These are phyloP conservation scores for Colletotrichum lupini DNA, from an alignment of 2,329 filamentous ascomycete genomes.

Conservation along the genomic window DNA sequence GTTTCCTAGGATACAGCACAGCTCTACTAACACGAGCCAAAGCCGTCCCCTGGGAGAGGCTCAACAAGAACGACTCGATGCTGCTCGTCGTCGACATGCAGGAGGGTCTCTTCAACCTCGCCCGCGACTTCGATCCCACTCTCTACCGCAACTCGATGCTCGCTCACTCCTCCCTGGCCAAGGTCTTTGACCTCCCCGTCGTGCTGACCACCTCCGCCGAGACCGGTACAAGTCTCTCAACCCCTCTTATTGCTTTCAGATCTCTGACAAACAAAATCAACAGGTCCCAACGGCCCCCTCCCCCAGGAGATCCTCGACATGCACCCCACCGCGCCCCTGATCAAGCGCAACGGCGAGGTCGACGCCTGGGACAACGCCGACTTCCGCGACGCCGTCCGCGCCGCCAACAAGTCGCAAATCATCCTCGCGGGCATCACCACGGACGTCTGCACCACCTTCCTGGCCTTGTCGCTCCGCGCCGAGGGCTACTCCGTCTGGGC, in stretches of 20 bases:
- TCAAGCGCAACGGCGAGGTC: slow-evolving; percentile 77
- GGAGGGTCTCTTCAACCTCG: slow-evolving; percentile 51
- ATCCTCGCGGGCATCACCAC: slow-evolving; percentile 80
- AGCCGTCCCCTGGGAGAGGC: slow-evolving; percentile 45
- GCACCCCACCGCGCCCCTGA: slow-evolving; percentile 74
- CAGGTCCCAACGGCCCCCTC: slow-evolving; percentile 77
- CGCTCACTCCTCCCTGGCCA: slow-evolving; percentile 74
- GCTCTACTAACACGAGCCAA: not conserved
- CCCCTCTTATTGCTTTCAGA: not conserved
- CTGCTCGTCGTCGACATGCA: slow-evolving; percentile 52
- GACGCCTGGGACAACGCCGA: slow-evolving; percentile 81
- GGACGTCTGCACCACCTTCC: slow-evolving; percentile 81
- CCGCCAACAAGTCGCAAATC: slow-evolving; percentile 74
- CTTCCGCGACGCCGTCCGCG: slow-evolving; percentile 73
- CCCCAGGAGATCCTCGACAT: slow-evolving; percentile 75
- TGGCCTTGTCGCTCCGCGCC: slow-evolving; percentile 76
- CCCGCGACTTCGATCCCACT: slow-evolving; percentile 74
- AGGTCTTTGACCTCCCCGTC: slow-evolving; percentile 75
- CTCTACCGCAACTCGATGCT: slow-evolving; percentile 75
- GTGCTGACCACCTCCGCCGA: slow-evolving; percentile 78
- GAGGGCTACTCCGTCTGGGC: slow-evolving; percentile 80
- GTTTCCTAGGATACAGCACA: accelerated
- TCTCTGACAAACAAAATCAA: not conserved
- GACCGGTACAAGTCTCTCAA: slow-evolving; percentile 46
- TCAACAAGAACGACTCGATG: slow-evolving; percentile 47